Base-by-base conservation (phyloP, 1,139 yeast species). In the Yamadazyma blattariae region DNA sequence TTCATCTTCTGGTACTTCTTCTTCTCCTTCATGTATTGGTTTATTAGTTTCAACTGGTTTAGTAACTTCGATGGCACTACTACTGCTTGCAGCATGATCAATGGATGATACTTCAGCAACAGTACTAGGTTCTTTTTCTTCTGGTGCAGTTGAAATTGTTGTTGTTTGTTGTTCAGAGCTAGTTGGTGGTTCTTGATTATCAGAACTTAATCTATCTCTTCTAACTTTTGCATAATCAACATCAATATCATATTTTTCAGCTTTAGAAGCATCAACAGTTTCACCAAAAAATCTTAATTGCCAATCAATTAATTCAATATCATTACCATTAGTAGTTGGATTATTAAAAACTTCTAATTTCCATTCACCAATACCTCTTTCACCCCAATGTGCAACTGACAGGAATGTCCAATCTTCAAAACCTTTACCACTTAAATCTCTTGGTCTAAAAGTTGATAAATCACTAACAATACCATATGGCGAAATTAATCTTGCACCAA, bases 331-430 rank as follows among this genome's bases (percentile, higher is more conserved):
- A 20, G 49, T 39, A 12, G 41, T 40, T 10, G 48, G 49, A 19
- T 51, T 52, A 7, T 55, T 52, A 39, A 64, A 62, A 1, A 90
- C 90, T 46, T 73, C 77, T 18, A 92, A 53, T 24, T 63, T 77
- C 98, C 98, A 94, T 12, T 77, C 79, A 9, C 99, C 99, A 22
- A 61, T 59, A 2, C 94, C 94, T 1, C 58, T 43, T 55, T 89
- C 97, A 24, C 96, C 97, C 97, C 98, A 92, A 57, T 92, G 97
- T 2, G 96, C 97, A 16, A 94, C 97, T n/a, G 94, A 77, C 89
- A 90, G 88, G 53, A 92, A 92, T 1, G 89, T 85, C 99, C 99
- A 94, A 45, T 83, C 71, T 8, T 54, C 51, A 47, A 87, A 84
- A 0, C 97, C 96, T 2, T 56, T 65, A 2, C 51, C 48, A 5